Base-by-base conservation (phyloP, 768 basidiomycete genomes). In the Panellus pusillus region DNA sequence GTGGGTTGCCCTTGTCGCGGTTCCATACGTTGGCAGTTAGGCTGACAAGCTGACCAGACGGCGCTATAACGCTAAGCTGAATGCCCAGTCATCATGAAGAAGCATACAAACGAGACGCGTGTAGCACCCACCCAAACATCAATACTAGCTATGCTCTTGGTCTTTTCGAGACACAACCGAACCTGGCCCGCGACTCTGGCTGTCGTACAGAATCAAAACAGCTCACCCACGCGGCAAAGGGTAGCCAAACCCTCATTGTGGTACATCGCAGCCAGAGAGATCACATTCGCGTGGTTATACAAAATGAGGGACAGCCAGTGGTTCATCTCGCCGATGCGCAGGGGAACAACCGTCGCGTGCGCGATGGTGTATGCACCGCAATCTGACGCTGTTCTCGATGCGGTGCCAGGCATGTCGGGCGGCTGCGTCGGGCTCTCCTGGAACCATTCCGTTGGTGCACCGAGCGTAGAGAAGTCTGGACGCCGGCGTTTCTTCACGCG, bases 21-120 rank as follows among this genome's bases (percentile, higher is more conserved):
- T 57, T 61, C 59, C 59, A 61, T 14, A 61, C 59, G 41, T 50
- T 57, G 20, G 59, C 59, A 13, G 51, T 56, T n/a, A 61, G 42
- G 55, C 44, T 54, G 37, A 57, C 17, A 9, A 57, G 31, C 13
- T 53, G 52, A 24, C 59, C 59, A 6, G 51, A 17, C 17, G 59
- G 58, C 17, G 58, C 58, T 15, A 42, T 41, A 9, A 44, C 58
- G 13, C 37, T n/a, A 13, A 60, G 40, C 58, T 60, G 35, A 14
- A 18, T 20, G 35, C 17, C 4, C 36, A 31, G 27, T 44, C 19
- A 27, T 14, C 14, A 27, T 29, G 24, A 9, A 42, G n/a, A 24
- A 12, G 27, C 14, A 4, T 11, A 13, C 40, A 24, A 14, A 18
- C 15, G 19, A 9, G 19, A 29, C 24, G 24, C 24, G 6, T 24